A percentile compares a stretch with the other conserved stretches of the same genome.
Conservation (phyloP, 208 protist species). For the Angomonas ambiguus region DNA sequence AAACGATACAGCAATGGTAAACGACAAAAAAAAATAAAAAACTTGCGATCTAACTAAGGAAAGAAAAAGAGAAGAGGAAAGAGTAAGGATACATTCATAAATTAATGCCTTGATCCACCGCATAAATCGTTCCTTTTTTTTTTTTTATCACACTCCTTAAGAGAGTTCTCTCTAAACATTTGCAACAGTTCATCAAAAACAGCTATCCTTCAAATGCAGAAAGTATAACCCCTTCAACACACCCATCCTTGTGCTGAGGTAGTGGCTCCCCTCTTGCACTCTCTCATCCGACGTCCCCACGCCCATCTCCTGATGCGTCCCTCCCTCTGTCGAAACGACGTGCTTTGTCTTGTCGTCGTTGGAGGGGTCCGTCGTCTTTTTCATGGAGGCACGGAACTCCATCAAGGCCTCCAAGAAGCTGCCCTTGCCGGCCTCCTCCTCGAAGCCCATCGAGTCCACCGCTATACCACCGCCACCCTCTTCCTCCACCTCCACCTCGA, state of each 20-base stretch:
- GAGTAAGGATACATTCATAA: neutral
- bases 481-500: conserved; percentile 3
- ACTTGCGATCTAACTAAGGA: neutral
- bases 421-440: conserved; percentile 4
- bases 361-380: neutral
- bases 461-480: neutral
- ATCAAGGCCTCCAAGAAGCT: neutral
- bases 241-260: neutral
- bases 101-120: no score
- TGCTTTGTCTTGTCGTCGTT: neutral
- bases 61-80: conserved; percentile 10
- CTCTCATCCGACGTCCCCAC: neutral
- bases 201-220: conserved; percentile 2
- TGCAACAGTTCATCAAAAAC: neutral
- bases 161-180: neutral
- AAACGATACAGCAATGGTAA: neutral
- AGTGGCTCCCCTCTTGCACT: neutral
- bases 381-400: neutral
- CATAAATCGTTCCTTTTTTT: no score
- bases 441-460: conserved; percentile 1
- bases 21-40: conserved; percentile 9
- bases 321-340: neutral
- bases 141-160: no score
- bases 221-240: neutral
- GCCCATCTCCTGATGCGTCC: neutral